A percentile compares a stretch with the other conserved stretches of the same genome.
phyloP scores from a whole-genome alignment of 2,329 filamentous ascomycete species.

The Cladobotryum protrusum region DNA sequence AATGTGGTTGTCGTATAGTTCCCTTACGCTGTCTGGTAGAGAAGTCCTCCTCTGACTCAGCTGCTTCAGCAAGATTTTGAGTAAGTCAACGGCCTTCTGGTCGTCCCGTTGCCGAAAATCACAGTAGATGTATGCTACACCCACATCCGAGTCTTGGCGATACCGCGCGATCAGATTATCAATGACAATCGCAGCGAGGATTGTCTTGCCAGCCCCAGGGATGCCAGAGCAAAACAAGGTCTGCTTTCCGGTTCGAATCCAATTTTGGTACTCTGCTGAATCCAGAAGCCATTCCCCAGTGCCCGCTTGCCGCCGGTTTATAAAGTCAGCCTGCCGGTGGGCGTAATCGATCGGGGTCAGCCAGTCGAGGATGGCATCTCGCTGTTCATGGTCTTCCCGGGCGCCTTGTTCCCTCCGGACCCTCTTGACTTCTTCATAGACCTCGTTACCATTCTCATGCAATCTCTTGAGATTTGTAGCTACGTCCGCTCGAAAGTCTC shows the following conservation, averaged over 20 bases:
- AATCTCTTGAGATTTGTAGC: no score
- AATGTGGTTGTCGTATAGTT: background rate
- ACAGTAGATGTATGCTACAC: conserved; percentile 42
- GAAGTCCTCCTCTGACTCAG: conserved; percentile 15
- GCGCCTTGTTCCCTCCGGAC: no score
- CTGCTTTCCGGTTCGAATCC: conserved; percentile 18
- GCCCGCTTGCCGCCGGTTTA: conserved; percentile 27
- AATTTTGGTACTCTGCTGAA: conserved; percentile 27
- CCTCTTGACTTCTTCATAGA: no score
- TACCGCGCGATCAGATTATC: conserved; percentile 29
- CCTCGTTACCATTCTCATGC: no score
- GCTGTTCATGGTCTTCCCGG: no score
- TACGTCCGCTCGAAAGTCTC: no score
- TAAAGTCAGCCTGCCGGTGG: conserved; percentile 33
- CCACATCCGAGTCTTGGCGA: conserved; percentile 18
- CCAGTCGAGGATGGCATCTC: conserved; percentile 28
- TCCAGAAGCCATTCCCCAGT: conserved; percentile 42
- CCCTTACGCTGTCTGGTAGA: background rate
- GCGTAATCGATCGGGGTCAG: conserved; percentile 30
- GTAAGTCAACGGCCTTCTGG: conserved; percentile 27
- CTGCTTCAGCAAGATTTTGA: conserved; percentile 33
- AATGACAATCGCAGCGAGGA: conserved; percentile 36
- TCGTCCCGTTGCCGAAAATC: conserved; percentile 33
- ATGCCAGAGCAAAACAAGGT: conserved; percentile 17
- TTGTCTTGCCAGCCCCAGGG: conserved; percentile 43